phyloP scores from a whole-genome alignment of 2,329 filamentous ascomycete species.

The Aureobasidium mangrovei region DNA sequence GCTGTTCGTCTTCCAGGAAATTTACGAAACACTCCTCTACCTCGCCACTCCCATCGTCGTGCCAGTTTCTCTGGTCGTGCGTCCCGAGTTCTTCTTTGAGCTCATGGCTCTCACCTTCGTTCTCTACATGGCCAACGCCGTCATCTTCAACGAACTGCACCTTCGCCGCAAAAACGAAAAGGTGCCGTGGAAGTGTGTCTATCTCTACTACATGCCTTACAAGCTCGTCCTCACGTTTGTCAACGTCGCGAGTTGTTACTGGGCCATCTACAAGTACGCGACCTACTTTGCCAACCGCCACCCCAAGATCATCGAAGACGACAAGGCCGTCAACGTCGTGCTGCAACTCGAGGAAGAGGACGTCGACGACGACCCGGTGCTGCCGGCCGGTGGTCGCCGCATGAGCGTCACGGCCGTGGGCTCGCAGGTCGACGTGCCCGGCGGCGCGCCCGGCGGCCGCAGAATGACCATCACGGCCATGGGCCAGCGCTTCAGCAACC shows the following conservation, averaged over 20 bases:
- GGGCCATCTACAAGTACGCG: slow-evolving; percentile 32
- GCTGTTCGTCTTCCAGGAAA: slow-evolving; percentile 30
- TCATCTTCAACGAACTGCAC: slow-evolving; percentile 43
- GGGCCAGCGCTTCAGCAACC: slow-evolving; percentile 14
- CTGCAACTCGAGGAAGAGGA: slow-evolving; percentile 16
- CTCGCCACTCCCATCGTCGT: slow-evolving; percentile 39
- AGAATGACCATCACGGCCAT: slow-evolving; percentile 16
- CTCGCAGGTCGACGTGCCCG: slow-evolving; percentile 11
- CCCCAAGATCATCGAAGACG: slow-evolving; percentile 41
- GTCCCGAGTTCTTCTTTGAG: slow-evolving; percentile 32
- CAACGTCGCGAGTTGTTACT: slow-evolving; percentile 32
- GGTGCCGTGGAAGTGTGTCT: slow-evolving; percentile 30
- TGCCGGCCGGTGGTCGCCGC: slow-evolving; percentile 14
- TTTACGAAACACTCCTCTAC: slow-evolving; percentile 41
- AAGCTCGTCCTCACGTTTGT: slow-evolving; percentile 39
- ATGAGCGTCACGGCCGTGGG: slow-evolving; percentile 18
- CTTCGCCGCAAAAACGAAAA: slow-evolving; percentile 38
- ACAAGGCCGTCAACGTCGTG: slow-evolving; percentile 27
- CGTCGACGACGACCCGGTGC: background rate
- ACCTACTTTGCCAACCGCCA: slow-evolving; percentile 40
- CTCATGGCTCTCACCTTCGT: slow-evolving; percentile 30
- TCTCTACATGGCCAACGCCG: slow-evolving; percentile 36
- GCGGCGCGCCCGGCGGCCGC: background rate
- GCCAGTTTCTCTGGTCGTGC: slow-evolving; percentile 38
- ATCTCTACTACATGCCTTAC: slow-evolving; percentile 38